Evolutionary conservation across 2,329 filamentous ascomycete genomes (phyloP).

Genomic region (Xylaria sp.): DNA sequence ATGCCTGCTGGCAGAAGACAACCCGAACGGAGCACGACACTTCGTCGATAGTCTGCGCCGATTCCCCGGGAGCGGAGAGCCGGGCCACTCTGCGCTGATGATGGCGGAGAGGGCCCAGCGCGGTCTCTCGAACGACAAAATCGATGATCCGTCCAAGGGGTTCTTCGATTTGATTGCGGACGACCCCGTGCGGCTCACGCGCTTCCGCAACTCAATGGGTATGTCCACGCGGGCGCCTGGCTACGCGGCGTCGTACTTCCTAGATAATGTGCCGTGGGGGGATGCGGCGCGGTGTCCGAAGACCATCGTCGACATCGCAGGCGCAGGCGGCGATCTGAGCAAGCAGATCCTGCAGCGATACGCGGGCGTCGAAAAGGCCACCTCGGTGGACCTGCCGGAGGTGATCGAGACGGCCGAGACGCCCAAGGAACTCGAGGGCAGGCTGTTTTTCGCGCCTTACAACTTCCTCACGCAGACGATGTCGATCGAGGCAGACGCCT

Average conservation of each 20-base stretch:
- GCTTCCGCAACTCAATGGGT: constrained; percentile 45
- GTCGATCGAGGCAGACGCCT: constrained; percentile 41
- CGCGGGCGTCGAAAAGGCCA: constrained; percentile 38
- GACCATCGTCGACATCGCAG: constrained; percentile 45
- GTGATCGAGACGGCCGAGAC: constrained; percentile 41
- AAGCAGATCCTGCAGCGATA: constrained; percentile 40
- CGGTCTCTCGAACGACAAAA: constrained; percentile 26
- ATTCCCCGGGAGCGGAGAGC: constrained; percentile 45
- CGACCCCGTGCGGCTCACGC: constrained; percentile 41
- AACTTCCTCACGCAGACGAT: constrained; percentile 43
- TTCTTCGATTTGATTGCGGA: constrained; percentile 45
- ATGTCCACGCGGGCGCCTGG: constrained; percentile 39
- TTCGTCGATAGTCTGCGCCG: constrained; percentile 41
- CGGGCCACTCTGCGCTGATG: constrained; percentile 43
- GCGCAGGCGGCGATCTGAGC: constrained; percentile 44
- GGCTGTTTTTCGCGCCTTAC: constrained; percentile 41
- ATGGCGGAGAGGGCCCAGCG: constrained; percentile 36
- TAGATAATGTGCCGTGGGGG: constrained; percentile 44
- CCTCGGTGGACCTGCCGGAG: constrained; percentile 44
- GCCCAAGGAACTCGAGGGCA: constrained; percentile 39
- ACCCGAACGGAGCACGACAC: constrained; percentile 30
- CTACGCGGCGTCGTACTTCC: constrained; percentile 40
- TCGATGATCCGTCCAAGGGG: constrained; percentile 39
- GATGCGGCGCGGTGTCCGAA: constrained; percentile 38
- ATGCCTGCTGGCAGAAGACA: constrained; percentile 41